phyloP scores from a whole-genome alignment of 306 rosid genomes.

The Acacia melanoxylon region DNA sequence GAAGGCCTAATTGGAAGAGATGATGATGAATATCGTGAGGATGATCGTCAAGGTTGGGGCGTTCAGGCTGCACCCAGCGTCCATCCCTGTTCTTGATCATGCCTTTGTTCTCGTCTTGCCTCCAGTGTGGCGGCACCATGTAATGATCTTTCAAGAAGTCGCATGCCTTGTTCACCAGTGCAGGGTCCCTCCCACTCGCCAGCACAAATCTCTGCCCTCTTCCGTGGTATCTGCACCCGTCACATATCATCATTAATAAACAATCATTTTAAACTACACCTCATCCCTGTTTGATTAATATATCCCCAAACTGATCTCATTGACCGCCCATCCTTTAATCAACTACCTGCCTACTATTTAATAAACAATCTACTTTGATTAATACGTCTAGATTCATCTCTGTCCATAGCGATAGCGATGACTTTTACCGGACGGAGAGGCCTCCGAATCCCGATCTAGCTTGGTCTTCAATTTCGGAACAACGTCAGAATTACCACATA shows the following conservation, averaged over 20 bases:
- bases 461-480: neutral
- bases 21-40: slow-evolving; percentile 56
- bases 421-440: neutral
- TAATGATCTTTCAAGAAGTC: slow-evolving; percentile 80
- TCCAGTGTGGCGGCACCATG: slow-evolving; percentile 83
- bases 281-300: neutral
- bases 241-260: neutral
- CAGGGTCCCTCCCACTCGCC: slow-evolving; percentile 82
- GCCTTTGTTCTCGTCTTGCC: slow-evolving; percentile 85
- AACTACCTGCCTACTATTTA: neutral
- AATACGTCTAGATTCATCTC: neutral
- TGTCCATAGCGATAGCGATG: neutral
- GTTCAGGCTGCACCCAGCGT: slow-evolving; percentile 80
- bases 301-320: neutral
- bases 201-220: slow-evolving; percentile 70
- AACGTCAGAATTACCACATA: neutral
- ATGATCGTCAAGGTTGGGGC: slow-evolving; percentile 64
- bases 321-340: neutral
- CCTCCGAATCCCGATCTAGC: neutral
- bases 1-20: slow-evolving; percentile 47
- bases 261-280: neutral
- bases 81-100: slow-evolving; percentile 70
- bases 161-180: slow-evolving; percentile 73
- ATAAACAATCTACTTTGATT: no score
- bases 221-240: slow-evolving; percentile 68